Base-by-base conservation (phyloP, 2,329 filamentous ascomycete species). In the Scedosporium apiospermum region DNA sequence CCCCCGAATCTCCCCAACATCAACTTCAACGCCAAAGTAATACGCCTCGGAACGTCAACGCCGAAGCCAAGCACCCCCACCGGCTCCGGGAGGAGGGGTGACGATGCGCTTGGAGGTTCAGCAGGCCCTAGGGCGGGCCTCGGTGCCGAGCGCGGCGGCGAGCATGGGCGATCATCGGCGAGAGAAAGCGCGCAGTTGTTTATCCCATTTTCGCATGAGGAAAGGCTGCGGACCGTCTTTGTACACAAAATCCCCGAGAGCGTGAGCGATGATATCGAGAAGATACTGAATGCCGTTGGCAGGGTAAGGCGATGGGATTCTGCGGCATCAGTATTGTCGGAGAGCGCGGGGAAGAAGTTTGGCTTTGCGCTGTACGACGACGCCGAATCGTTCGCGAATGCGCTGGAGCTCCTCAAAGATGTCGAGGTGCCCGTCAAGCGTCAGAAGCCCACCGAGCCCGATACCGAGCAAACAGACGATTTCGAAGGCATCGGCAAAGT, bases 331-430 rank as follows among this genome's bases (percentile, higher is more conserved):
- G 76, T 80, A 41, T 70, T 78, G 16, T 72, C 78, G n/a, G 87
- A 91, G 67, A 86, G 89, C 67, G 95, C 93, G 76, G 87, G 87
- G 63, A 88, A 88, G 75, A 88, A 88, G 66, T 98, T 98, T 78
- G 95, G 93, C 14, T 98, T 99, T 76, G 95, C 93, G 64, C 90
- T 97, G 75, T 99, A 90, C 74, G 93, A 96, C 66, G 93, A 98
- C 73, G 86, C 88, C 26, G 90, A 96, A 74, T 93, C 92, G 67
- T 80, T 99, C 67, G 87, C 88, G 72, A 88, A 88, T 55, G 95
- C 93, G 53, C 86, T 93, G 62, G 91, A 96, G 73, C 84, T 96
- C 63, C 84, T 97, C 68, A 86, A 87, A 71, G 88, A 95, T 69
- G 80, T 97, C 66, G 82, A 91, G 71, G 85, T 98, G 58, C 95